Conservation (phyloP, 306 rosid species). For the Mimosa bimucronata region DNA sequence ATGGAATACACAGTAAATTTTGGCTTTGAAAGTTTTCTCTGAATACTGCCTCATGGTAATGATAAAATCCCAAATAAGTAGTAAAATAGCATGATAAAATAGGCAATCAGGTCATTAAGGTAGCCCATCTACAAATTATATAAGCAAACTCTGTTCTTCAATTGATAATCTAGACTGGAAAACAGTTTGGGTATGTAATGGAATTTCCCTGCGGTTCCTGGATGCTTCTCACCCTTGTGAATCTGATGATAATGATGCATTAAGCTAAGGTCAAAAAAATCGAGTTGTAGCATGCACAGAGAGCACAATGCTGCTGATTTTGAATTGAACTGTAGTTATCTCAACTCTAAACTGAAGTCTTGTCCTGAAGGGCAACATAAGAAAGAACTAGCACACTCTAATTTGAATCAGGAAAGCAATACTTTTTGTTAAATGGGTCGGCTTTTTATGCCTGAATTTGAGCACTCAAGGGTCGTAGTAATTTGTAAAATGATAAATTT, state of each 20-base stretch:
- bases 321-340: slow-evolving; percentile 36
- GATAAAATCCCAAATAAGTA: too few relatives aligned
- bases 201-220: slow-evolving; percentile 56
- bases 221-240: slow-evolving; percentile 47
- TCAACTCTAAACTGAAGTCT: slow-evolving; percentile 45
- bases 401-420: slow-evolving; percentile 30
- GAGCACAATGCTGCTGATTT: slow-evolving; percentile 41
- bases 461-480: too few relatives aligned
- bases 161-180: slow-evolving; percentile 76
- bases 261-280: slow-evolving; percentile 43
- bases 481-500: too few relatives aligned
- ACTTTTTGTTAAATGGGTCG: too few relatives aligned
- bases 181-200: slow-evolving; percentile 52
- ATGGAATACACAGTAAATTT: too few relatives aligned
- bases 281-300: slow-evolving; percentile 35
- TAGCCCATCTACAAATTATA: slow-evolving; percentile 82
- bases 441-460: too few relatives aligned
- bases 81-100: too few relatives aligned
- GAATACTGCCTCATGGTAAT: too few relatives aligned
- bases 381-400: slow-evolving; percentile 40
- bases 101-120: slow-evolving; percentile 83
- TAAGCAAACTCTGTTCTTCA: slow-evolving; percentile 59
- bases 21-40: too few relatives aligned
- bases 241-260: slow-evolving; percentile 35
- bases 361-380: slow-evolving; percentile 38